Percentiles rank a stretch among this genome's conserved stretches.
phyloP scores from a whole-genome alignment of 2,329 filamentous ascomycete genomes.

The Colletotrichum higginsianum region DNA sequence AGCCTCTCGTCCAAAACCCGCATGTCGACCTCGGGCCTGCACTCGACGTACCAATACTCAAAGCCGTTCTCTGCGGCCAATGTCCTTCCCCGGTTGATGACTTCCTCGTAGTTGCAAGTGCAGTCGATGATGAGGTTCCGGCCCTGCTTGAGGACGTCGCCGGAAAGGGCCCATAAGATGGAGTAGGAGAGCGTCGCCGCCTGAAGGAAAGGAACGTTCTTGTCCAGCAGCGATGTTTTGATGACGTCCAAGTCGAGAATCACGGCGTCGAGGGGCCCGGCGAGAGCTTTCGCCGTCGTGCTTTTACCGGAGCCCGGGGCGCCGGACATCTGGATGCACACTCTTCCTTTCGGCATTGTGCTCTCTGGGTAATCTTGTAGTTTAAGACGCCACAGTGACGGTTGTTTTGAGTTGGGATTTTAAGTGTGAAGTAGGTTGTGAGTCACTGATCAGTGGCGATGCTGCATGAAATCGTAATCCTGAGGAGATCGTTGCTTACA shows the following conservation, averaged over 20 bases:
- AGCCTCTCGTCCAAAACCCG: conserved; percentile 50
- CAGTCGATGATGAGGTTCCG: conserved; percentile 55
- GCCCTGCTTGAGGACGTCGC: conserved; percentile 53
- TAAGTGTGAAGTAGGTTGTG: no score
- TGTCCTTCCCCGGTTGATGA: conserved; percentile 48
- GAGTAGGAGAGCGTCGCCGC: conserved; percentile 51
- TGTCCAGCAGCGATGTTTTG: conserved; percentile 51
- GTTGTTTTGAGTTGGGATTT: no score
- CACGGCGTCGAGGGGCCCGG: conserved; percentile 47
- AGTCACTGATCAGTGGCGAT: no score
- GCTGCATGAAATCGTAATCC: no score
- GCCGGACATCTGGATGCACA: conserved; percentile 53
- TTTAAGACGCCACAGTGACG: no score
- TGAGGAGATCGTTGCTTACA: no score
- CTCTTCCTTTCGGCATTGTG: background rate
- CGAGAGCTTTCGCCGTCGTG: conserved; percentile 51
- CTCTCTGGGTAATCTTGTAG: no score
- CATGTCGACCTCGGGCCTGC: conserved; percentile 47
- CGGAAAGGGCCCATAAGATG: conserved; percentile 54
- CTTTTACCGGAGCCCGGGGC: conserved; percentile 58
- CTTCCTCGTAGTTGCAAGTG: conserved; percentile 53
- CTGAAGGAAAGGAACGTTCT: conserved; percentile 49
- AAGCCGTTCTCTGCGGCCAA: conserved; percentile 46
- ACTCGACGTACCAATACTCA: conserved; percentile 52
- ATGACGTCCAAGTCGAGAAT: conserved; percentile 56